These are phyloP conservation scores for Populus tomentosa DNA, from an alignment of 441 rosid genomes.

Conservation along the genomic window DNA sequence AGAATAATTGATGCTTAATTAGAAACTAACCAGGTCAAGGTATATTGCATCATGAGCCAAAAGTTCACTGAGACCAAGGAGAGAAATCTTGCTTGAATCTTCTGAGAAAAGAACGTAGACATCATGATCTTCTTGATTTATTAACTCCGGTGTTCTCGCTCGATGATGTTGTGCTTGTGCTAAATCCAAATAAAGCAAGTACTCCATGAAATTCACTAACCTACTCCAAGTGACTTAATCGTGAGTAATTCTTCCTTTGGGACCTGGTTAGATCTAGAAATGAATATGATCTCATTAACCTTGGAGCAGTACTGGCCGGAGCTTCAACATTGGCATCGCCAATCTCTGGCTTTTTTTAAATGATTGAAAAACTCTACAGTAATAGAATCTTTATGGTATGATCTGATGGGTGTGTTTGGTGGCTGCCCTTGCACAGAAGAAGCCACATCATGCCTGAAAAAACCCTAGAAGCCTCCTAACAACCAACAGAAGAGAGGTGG, in stretches of 20 bases:
- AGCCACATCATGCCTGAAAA: conserved; percentile 53
- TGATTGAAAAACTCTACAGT: conserved; percentile 13
- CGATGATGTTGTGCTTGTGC: conserved; percentile 42
- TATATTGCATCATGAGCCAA: conserved; percentile 22
- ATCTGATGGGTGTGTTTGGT: conserved; percentile 70
- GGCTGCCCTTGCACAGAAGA: conserved; percentile 59
- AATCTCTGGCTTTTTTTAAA: conserved; percentile 16
- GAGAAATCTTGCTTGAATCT: conserved; percentile 51
- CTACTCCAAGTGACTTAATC: conserved; percentile 53
- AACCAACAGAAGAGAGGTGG: too few species aligned
- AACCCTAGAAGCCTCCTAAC: conserved; percentile 39
- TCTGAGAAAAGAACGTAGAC: conserved; percentile 38
- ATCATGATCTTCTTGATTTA: conserved; percentile 36
- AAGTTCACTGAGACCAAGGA: conserved; percentile 43
- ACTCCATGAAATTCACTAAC: conserved; percentile 90
- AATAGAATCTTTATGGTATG: conserved; percentile 27
- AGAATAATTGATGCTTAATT: not conserved
- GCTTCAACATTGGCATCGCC: conserved; percentile 10
- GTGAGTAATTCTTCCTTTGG: conserved; percentile 24
- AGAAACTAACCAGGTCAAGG: conserved; percentile 35
- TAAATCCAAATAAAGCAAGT: conserved; percentile 39
- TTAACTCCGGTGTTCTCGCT: conserved; percentile 44
- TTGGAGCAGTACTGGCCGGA: conserved; percentile 29
- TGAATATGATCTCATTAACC: conserved; percentile 80
- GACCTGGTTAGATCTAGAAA: conserved; percentile 45